phyloP scores from a whole-genome alignment of 2,329 filamentous ascomycete genomes.

The Aspergillus luchuensis region DNA sequence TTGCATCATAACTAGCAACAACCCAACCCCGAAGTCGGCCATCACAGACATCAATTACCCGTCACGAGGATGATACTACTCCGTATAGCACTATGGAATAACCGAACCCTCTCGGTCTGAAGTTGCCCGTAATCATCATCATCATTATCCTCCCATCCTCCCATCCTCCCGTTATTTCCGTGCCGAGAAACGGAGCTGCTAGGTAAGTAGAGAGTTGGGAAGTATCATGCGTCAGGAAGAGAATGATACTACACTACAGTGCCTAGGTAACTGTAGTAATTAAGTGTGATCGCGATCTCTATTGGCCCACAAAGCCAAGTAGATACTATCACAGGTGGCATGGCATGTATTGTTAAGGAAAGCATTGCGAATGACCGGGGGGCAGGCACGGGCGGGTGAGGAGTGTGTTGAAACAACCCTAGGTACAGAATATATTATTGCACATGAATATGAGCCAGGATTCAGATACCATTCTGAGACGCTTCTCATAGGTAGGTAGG shows the following conservation, averaged over 20 bases:
- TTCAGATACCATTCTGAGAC: too few species aligned
- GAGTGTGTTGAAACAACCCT: not conserved
- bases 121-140: not conserved
- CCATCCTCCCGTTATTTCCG: not conserved
- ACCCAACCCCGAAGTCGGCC: slow-evolving; percentile 1
- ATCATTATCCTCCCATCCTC: too few species aligned
- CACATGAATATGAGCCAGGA: not conserved
- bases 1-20: not conserved
- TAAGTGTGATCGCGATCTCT: not conserved
- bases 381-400: not conserved
- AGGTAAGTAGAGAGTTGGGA: too few species aligned
- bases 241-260: not conserved
- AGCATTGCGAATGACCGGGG: not conserved
- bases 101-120: not conserved
- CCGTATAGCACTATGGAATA: not conserved
- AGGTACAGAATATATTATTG: not conserved
- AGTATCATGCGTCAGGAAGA: not conserved
- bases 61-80: too few species aligned
- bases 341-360: not conserved
- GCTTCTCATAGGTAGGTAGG: too few species aligned
- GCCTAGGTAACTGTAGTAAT: not conserved
- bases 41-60: not conserved
- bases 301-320: slow-evolving; percentile 2
- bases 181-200: not conserved
- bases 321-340: slow-evolving; percentile 3